Conservation (phyloP, 140 eudicot species). For the Senecio squalidus region DNA sequence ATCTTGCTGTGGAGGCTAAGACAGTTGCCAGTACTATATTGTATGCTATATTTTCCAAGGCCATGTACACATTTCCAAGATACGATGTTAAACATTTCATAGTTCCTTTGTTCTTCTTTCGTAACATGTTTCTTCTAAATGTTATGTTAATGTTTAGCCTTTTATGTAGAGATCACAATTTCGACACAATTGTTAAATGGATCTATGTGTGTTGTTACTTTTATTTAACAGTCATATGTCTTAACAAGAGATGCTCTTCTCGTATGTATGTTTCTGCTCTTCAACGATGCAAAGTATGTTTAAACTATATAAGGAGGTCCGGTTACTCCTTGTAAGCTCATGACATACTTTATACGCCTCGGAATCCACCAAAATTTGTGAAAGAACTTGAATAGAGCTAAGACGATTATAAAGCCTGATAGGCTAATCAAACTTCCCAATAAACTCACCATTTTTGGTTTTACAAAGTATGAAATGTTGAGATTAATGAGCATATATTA, state of each 20-base stretch:
- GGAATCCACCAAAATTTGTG: constrained; percentile 49
- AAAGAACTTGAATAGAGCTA: constrained; percentile 21
- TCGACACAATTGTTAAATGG: background rate
- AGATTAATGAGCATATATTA: background rate
- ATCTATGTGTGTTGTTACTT: background rate
- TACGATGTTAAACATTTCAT: background rate
- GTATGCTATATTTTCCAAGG: background rate
- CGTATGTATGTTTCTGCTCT: background rate
- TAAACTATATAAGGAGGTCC: constrained; percentile 52
- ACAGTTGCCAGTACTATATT: background rate
- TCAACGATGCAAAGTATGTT: background rate
- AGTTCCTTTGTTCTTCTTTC: background rate
- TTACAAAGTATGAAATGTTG: background rate
- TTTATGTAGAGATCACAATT: background rate
- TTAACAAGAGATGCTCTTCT: background rate
- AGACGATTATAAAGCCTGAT: constrained; percentile 4
- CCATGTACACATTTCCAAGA: background rate
- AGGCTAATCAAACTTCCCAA: background rate
- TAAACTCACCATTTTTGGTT: background rate
- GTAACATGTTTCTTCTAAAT: background rate
- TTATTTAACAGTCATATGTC: background rate
- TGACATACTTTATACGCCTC: constrained; percentile 13
- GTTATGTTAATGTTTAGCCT: background rate
- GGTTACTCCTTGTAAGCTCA: constrained; percentile 38
- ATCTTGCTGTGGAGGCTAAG: constrained; percentile 79